Evolutionary conservation across 805 yeast species (phyloP).

Genomic region (Crinitomyces ghanaensis): DNA sequence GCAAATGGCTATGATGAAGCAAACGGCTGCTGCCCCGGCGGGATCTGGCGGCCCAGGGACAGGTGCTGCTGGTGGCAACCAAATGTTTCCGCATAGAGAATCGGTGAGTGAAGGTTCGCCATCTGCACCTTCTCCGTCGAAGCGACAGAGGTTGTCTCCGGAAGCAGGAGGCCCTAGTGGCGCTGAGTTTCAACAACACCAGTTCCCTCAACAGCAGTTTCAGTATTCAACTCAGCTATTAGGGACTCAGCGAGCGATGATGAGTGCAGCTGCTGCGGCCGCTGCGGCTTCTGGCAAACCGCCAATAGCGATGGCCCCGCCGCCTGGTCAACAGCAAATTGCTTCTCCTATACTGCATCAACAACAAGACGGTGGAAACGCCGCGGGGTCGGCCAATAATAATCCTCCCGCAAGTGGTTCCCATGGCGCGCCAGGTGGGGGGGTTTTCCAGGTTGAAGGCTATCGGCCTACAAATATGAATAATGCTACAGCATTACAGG

Average conservation of each 20-base stretch:
- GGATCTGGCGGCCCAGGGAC: conserved; percentile 8
- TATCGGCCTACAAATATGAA: conserved; percentile 25
- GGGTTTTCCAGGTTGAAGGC: conserved; percentile 19
- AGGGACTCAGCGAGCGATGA: conserved; percentile 20
- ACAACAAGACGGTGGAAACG: conserved; percentile 14
- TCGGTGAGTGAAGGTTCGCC: conserved; percentile 15
- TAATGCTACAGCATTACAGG: conserved; percentile 52
- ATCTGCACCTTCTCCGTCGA: conserved; percentile 23
- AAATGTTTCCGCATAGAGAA: conserved; percentile 8
- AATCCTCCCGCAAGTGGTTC: conserved; percentile 5
- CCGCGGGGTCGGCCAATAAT: conserved; percentile 5
- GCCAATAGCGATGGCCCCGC: conserved; percentile 5
- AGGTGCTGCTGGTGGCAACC: conserved; percentile 10
- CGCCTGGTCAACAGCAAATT: conserved; percentile 5
- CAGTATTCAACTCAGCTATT: conserved; percentile 14
- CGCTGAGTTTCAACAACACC: conserved; percentile 7
- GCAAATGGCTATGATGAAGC: conserved; percentile 7
- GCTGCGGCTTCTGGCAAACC: conserved; percentile 5
- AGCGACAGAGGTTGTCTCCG: conserved; percentile 27
- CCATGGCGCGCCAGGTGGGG: conserved; percentile 9
- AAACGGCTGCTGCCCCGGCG: conserved; percentile 4
- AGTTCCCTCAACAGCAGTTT: conserved; percentile 18
- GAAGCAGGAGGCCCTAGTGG: conserved; percentile 19
- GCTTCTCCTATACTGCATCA: conserved; percentile 10
- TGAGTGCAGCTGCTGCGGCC: conserved; percentile 14